phyloP scores from a whole-genome alignment of 75 land plant genomes.

The Sequoia sempervirens region DNA sequence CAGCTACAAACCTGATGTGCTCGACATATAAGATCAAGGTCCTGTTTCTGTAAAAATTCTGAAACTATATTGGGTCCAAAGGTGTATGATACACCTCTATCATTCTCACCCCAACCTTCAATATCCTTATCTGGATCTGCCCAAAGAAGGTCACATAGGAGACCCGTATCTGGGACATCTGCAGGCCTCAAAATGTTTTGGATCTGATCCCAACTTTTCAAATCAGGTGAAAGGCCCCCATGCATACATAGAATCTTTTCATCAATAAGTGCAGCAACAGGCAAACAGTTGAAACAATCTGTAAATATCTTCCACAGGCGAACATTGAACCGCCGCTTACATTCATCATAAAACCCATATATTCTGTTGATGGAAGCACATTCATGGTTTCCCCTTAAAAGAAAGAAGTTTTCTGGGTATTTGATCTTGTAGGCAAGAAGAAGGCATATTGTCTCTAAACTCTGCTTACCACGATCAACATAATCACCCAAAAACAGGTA shows the following conservation, averaged over 20 bases:
- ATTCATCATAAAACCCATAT: constrained; percentile 54
- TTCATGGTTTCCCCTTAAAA: constrained; percentile 50
- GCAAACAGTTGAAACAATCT: constrained; percentile 50
- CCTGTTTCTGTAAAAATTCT: constrained; percentile 36
- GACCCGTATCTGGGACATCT: constrained; percentile 47
- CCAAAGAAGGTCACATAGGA: constrained; percentile 45
- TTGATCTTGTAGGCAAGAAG: constrained; percentile 49
- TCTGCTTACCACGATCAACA: constrained; percentile 64
- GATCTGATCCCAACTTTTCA: constrained; percentile 35
- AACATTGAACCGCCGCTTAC: constrained; percentile 49
- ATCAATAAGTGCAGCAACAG: constrained; percentile 41
- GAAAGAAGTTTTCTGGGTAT: constrained; percentile 44
- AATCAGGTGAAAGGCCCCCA: constrained; percentile 53
- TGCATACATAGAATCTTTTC: constrained; percentile 56
- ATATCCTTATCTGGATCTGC: constrained; percentile 51
- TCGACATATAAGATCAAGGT: constrained; percentile 50
- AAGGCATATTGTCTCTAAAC: constrained; percentile 57
- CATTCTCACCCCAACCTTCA: constrained; percentile 43
- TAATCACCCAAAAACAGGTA: constrained; percentile 75
- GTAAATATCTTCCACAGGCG: constrained; percentile 47
- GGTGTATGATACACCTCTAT: constrained; percentile 43
- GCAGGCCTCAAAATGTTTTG: constrained; percentile 32
- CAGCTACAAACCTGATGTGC: constrained; percentile 37
- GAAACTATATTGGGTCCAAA: constrained; percentile 27
- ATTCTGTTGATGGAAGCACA: constrained; percentile 51